These are phyloP conservation scores for Alternaria sp. DNA, from an alignment of 2,329 filamentous ascomycete genomes.

Conservation along the genomic window DNA sequence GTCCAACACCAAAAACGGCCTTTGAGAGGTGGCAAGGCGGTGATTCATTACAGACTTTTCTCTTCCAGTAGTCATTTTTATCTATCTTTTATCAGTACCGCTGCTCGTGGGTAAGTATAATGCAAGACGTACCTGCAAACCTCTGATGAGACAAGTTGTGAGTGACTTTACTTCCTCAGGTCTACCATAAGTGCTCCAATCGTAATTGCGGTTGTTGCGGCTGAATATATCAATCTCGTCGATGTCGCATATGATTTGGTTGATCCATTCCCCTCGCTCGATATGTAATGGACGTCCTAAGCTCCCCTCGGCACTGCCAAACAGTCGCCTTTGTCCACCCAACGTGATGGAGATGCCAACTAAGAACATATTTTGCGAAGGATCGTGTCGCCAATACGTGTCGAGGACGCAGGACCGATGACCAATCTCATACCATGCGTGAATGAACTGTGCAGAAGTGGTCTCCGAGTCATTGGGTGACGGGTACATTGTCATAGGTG, in stretches of 20 bases:
- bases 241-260: conserved; percentile 6
- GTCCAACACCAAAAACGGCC: conserved; percentile 7
- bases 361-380: background rate
- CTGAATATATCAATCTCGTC: conserved; percentile 1
- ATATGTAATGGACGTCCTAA: conserved; percentile 13
- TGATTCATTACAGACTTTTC: background rate
- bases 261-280: conserved; percentile 20
- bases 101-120: background rate
- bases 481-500: conserved; percentile 21
- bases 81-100: background rate
- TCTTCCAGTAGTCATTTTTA: conserved; percentile 10
- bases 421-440: conserved; percentile 19
- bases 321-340: conserved; percentile 12
- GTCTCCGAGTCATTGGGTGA: conserved; percentile 3
- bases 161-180: background rate
- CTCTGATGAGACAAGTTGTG: background rate
- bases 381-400: conserved; percentile 20
- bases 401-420: conserved; percentile 22
- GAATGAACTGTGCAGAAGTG: conserved; percentile 19
- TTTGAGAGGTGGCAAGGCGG: background rate
- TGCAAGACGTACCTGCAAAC: conserved; percentile 2
- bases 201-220: background rate
- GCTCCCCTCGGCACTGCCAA: conserved; percentile 16
- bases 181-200: background rate
- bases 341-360: conserved; percentile 22